These are phyloP conservation scores for Xanthoconium separans DNA, from an alignment of 1,284 basidiomycete genomes.

Conservation along the genomic window DNA sequence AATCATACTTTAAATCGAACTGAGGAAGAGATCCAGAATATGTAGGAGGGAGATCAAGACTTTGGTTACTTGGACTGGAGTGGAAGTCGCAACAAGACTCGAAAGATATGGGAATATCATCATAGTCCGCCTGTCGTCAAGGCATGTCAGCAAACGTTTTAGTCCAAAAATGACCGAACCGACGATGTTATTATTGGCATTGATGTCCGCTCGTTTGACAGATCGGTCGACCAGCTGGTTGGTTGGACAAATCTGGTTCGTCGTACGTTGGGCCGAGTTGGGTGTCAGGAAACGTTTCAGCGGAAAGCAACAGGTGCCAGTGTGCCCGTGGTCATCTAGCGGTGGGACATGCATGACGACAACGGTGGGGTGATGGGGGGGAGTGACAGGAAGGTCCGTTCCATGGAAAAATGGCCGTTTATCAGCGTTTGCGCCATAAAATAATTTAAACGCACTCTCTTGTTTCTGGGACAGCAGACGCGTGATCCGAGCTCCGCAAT, in stretches of 20 bases:
- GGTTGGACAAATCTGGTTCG: background rate
- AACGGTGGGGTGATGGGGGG: conserved; percentile 4
- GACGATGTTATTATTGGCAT: conserved; percentile 10
- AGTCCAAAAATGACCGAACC: conserved; percentile 4
- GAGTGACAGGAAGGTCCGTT: conserved; percentile 5
- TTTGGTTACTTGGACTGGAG: conserved; percentile 7
- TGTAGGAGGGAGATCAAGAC: conserved; percentile 37
- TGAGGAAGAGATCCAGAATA: conserved; percentile 37
- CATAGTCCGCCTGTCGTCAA: conserved; percentile 12
- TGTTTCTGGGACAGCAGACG: conserved; percentile 14
- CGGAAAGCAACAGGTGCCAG: conserved; percentile 17
- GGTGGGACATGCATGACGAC: conserved; percentile 23
- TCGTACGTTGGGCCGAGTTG: background rate
- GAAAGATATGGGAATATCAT: conserved; percentile 28
- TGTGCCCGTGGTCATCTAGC: conserved; percentile 24
- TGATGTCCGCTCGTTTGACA: conserved; percentile 3
- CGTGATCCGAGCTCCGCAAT: conserved; percentile 33
- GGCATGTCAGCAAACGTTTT: conserved; percentile 5
- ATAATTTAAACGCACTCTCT: background rate
- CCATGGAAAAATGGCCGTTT: conserved; percentile 30
- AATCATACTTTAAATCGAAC: conserved; percentile 20
- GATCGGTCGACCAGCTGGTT: background rate
- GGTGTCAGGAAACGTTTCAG: conserved; percentile 22
- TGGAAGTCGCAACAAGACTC: conserved; percentile 35
- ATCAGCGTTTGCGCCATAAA: conserved; percentile 25